These are phyloP conservation scores for Chaetomidium leptoderma DNA, from an alignment of 495 filamentous ascomycete species.

Conservation along the genomic window DNA sequence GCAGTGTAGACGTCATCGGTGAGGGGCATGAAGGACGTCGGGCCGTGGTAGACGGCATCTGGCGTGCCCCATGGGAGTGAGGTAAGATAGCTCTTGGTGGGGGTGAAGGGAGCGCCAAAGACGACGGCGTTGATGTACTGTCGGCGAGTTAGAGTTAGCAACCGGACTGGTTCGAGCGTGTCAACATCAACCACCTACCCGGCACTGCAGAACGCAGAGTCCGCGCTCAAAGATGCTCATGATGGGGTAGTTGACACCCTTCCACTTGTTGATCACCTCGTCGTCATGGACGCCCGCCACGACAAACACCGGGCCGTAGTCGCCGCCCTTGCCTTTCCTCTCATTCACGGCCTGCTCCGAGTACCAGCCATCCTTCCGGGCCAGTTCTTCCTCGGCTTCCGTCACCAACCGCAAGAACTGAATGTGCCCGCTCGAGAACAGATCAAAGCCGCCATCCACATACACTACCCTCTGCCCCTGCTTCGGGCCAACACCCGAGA, in stretches of 20 bases:
- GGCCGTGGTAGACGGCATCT: constrained; percentile 87
- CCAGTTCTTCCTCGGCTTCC: constrained; percentile 63
- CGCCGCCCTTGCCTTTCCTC: constrained; percentile 58
- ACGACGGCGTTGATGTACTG: constrained; percentile 84
- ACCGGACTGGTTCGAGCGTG: neutral
- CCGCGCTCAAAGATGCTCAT: constrained; percentile 98
- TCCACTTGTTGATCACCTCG: constrained; percentile 88
- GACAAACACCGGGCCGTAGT: constrained; percentile 78
- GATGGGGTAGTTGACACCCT: constrained; percentile 96
- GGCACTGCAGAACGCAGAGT: constrained; percentile 91
- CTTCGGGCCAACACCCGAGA: constrained; percentile 60
- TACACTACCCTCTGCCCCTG: constrained; percentile 85
- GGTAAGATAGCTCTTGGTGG: constrained; percentile 68
- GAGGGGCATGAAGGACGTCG: constrained; percentile 83
- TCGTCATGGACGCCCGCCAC: constrained; percentile 93
- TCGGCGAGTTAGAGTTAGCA: constrained; percentile 6
- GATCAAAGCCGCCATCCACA: constrained; percentile 93
- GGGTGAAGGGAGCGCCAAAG: constrained; percentile 84
- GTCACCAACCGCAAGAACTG: constrained; percentile 80
- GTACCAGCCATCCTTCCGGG: constrained; percentile 66
- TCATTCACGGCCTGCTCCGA: constrained; percentile 55
- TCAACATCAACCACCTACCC: too few relatives aligned
- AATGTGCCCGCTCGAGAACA: constrained; percentile 95
- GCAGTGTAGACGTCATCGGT: constrained; percentile 81
- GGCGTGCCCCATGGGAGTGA: constrained; percentile 71